phyloP scores from a whole-genome alignment of 1,139 yeast species.

The Candida mesenterica region DNA sequence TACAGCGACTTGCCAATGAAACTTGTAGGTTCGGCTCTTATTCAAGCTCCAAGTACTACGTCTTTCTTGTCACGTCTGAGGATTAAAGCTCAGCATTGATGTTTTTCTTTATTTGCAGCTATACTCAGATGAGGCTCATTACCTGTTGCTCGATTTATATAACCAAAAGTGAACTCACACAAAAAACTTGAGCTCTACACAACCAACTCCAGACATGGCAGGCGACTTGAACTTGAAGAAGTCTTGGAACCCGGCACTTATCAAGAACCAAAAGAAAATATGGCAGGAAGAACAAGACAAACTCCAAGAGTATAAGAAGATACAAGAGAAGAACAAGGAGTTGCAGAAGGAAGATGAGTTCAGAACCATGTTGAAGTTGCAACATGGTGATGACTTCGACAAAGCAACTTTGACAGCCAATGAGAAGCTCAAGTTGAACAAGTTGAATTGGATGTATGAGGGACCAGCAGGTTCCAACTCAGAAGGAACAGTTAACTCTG shows the following conservation, averaged over 20 bases:
- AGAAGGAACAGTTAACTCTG: conserved; percentile 18
- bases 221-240: conserved; percentile 87
- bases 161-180: too few species aligned
- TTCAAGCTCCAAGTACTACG: too few species aligned
- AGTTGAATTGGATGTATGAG: conserved; percentile 87
- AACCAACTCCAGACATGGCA: conserved; percentile 39
- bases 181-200: too few species aligned
- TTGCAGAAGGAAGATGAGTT: conserved; percentile 63
- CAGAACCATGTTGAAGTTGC: conserved; percentile 54
- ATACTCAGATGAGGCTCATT: too few species aligned
- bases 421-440: conserved; percentile 46
- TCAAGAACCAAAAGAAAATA: conserved; percentile 82
- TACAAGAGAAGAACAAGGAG: conserved; percentile 65
- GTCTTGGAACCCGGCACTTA: conserved; percentile 92
- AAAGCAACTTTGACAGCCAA: conserved; percentile 27
- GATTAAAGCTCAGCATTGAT: too few species aligned
- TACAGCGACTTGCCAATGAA: too few species aligned
- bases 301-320: conserved; percentile 64
- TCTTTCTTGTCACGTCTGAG: too few species aligned
- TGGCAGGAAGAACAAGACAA: conserved; percentile 84
- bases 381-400: conserved; percentile 38
- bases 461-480: conserved; percentile 25
- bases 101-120: too few species aligned
- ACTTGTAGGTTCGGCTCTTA: too few species aligned
- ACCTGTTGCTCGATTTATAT: too few species aligned